Base-by-base conservation (phyloP, 352 stramenopile genomes). In the Elongisporangium undulatum region DNA sequence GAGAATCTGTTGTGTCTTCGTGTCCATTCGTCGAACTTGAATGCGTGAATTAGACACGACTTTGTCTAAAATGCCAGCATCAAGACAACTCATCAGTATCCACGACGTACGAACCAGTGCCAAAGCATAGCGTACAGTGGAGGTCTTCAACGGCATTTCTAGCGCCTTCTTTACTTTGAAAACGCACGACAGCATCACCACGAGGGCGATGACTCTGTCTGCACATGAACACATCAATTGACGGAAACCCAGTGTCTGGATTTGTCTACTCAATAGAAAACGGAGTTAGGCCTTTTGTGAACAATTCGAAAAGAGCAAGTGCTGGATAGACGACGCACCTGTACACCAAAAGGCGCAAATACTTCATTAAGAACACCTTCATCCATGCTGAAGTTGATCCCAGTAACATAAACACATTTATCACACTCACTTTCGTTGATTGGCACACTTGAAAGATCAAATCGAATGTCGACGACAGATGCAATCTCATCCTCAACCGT, bases 31-130 rank as follows among this genome's bases (percentile, higher is more conserved):
- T 13, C 64, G 71, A 24, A 87, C 77, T 5, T 61, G 60, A 50
- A 87, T 79, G 59, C 80, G 68, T 54, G 75, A 82, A 57, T 83
- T 87, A 61, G 79, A 82, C 23, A 85, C 64, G 34, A 82, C 81
- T 74, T 85, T 85, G 16, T 60, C 77, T 87, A 59, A 12, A 16
- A 58, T 17, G 3, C 48, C 17, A 59, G 8, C 22, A 56, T 51
- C 13, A 53, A 21, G 20, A 20, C 23, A 26, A 29, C 1, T 58
- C 19, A 58, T 29, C 4, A 59, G 51, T 39, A 51, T n/a, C n/a
- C 34, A 41, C 19, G 15, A 22, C 19, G 20, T 39, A 12, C 34
- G 17, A 45, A 45, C 34, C 29, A 63, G 38, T n/a, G 55, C 23
- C 26, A 56, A 22, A 24, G 59, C 20, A 58, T 16, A 29, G 56